Percentiles rank a stretch among this genome's conserved stretches.
These are phyloP conservation scores for Quercus engelmannii DNA, from an alignment of 306 rosid species.

Conservation along the genomic window DNA sequence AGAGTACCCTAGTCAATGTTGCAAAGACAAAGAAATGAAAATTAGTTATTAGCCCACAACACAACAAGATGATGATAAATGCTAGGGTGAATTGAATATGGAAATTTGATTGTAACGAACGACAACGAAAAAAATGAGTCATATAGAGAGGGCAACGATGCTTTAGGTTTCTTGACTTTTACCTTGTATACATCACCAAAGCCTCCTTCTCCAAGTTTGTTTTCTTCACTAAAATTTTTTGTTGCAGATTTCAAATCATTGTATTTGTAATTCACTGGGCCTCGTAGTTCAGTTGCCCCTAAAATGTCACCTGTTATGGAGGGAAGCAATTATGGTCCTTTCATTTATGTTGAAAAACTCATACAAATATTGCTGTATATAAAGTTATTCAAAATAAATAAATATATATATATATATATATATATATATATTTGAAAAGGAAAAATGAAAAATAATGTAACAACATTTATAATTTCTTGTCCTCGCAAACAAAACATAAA, in stretches of 20 bases:
- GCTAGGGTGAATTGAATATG: neutral
- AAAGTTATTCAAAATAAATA: neutral
- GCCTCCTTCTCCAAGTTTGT: constrained; percentile 75
- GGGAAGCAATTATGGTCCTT: neutral
- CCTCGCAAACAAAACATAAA: neutral
- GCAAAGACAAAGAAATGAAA: neutral
- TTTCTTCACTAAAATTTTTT: constrained; percentile 46
- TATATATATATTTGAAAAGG: neutral
- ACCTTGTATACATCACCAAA: constrained; percentile 78
- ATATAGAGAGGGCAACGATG: neutral
- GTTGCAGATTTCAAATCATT: constrained; percentile 65
- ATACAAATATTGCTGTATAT: neutral
- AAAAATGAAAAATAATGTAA: neutral
- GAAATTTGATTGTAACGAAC: neutral
- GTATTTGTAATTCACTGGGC: constrained; percentile 47
- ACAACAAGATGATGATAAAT: neutral
- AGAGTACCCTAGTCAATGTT: constrained; percentile 51
- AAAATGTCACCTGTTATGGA: constrained; percentile 45
- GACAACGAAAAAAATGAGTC: neutral
- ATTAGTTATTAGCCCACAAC: neutral
- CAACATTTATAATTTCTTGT: neutral
- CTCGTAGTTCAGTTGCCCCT: constrained; percentile 64
- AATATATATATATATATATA: no score
- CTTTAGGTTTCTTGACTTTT: neutral
- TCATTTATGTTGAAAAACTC: neutral